phyloP scores from a whole-genome alignment of 176 grass and related monocot species.

The Zoysia japonica region DNA sequence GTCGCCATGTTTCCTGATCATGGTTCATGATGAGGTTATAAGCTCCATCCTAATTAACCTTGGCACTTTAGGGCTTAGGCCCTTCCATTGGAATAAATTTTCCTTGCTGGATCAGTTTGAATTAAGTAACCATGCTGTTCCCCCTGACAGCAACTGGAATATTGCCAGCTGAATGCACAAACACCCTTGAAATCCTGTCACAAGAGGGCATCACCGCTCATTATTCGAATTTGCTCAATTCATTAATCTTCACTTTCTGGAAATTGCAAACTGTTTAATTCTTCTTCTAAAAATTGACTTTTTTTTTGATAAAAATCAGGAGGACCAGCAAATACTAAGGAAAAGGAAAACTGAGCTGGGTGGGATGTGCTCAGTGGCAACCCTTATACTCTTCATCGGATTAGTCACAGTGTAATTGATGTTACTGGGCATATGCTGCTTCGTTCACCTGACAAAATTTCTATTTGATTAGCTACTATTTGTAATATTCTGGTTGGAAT shows the following conservation, averaged over 20 bases:
- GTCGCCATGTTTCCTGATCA: not conserved
- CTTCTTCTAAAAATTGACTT: no score
- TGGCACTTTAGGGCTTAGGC: no score
- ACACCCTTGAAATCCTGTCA: not conserved
- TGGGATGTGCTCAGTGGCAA: slow-evolving; percentile 74
- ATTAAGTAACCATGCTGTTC: not conserved
- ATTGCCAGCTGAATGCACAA: not conserved
- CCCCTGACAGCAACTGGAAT: not conserved
- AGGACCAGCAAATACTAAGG: slow-evolving; percentile 66
- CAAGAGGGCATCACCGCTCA: not conserved
- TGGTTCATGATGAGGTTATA: not conserved
- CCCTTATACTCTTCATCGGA: slow-evolving; percentile 73
- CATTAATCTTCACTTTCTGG: not conserved
- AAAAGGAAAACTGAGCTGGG: slow-evolving; percentile 96
- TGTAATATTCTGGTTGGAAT: not conserved
- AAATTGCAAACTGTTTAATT: not conserved
- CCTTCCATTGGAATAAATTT: no score
- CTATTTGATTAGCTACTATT: not conserved
- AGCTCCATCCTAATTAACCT: not conserved
- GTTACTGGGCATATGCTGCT: not conserved
- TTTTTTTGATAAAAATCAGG: slow-evolving; percentile 45
- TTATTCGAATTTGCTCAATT: not conserved
- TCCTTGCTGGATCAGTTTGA: not conserved
- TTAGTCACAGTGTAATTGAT: slow-evolving; percentile 75
- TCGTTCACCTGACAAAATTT: not conserved